Base-by-base conservation (phyloP, 2,329 filamentous ascomycete genomes). In the Monosporascus sp. region DNA sequence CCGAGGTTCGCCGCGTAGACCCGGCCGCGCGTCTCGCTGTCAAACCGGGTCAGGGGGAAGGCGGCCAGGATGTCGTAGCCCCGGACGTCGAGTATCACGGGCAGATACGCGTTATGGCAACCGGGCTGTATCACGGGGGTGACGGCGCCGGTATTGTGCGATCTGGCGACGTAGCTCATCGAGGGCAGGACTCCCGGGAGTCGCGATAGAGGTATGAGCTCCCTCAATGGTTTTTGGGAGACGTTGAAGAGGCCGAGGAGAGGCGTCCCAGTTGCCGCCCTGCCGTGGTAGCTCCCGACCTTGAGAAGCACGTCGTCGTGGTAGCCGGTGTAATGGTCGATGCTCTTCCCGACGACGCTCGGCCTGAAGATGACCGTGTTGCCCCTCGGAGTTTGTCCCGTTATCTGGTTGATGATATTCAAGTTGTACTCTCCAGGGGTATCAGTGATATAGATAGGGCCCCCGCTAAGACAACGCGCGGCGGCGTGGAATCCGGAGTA, bases 361-460 rank as follows among this genome's bases (percentile, higher is more conserved):
- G 93, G 91, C 2, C 93, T 81, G 53, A 97, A 83, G 20, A 95
- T 88, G 0, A 96, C 82, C 0, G 90, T 94, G 58, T 84, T 86
- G 0, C 86, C 89, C 24, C 82, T 76, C 0, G 84, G 77, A 0
- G 89, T 94, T 11, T 78, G 74, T 0, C 88, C 92, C 0, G 88
- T 91, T 79, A 97, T 92, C 67, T 95, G 86, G 28, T 78, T 72
- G 55, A 99, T 88, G 17, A 99, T 71, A 6, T 78, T 71, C 31
- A 91, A 64, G 63, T 96, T 80, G 68, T 97, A 91, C 55, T 89
- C 74, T 0, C 91, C 92, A 0, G 93, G 93, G 0, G 85, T 81
- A 69, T 99, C 94, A 0, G 93, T 97, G 67, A 99, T 92, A 63
- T 95, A 97, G 41, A 99, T 87, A 0, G 93, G 94, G 0, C 94